Percentiles rank a stretch among this genome's conserved stretches.
These are phyloP conservation scores for Pinus tabuliformis DNA, from an alignment of 75 land plant genomes.

Conservation along the genomic window DNA sequence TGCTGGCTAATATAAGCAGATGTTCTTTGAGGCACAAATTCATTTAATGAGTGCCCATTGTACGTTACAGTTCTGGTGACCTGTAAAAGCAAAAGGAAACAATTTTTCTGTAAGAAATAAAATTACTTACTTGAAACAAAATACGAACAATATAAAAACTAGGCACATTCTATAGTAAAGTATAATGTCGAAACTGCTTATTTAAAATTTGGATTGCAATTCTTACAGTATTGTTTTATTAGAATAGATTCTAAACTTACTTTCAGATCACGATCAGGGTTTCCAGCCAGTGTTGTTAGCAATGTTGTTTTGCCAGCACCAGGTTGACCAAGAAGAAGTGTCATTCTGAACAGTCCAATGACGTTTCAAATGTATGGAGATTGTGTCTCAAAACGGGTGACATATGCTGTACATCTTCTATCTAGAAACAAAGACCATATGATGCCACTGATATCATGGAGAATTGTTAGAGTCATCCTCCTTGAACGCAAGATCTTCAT, in stretches of 20 bases:
- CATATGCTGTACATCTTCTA: constrained; percentile 19
- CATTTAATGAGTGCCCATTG: constrained; percentile 58
- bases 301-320: constrained; percentile 78
- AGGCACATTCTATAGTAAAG: neutral
- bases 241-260: constrained; percentile 16
- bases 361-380: neutral
- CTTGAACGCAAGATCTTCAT: constrained; percentile 39
- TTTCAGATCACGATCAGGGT: constrained; percentile 45
- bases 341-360: constrained; percentile 40
- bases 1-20: constrained; percentile 77
- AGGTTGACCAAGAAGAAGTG: constrained; percentile 80
- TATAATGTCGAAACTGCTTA: neutral
- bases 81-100: constrained; percentile 15
- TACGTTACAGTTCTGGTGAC: constrained; percentile 56
- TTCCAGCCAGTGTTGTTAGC: constrained; percentile 71
- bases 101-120: neutral
- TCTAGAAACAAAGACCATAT: neutral
- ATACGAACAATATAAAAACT: neutral
- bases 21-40: constrained; percentile 68
- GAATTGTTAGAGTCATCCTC: constrained; percentile 45
- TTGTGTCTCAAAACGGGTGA: neutral
- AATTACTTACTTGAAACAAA: neutral
- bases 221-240: neutral
- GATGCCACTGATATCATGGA: constrained; percentile 69
- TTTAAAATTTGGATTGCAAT: neutral